Evolutionary conservation across 768 basidiomycete species (phyloP).

Genomic region (Crucibulum laeve): DNA sequence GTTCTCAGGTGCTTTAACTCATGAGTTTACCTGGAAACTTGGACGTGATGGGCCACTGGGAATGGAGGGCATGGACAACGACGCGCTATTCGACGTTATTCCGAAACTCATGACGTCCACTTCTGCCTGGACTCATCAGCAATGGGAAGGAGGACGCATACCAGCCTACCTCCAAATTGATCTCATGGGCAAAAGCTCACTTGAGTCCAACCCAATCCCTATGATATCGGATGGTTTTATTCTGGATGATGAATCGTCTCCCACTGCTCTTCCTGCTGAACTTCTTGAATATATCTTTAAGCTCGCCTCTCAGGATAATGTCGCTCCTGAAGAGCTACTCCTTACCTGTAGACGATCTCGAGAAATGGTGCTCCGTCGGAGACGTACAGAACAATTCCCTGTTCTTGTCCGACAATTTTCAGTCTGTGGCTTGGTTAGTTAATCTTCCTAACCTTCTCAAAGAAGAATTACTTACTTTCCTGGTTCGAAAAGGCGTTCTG

Average conservation of each 20-base stretch:
- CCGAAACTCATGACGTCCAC: conserved; percentile 3
- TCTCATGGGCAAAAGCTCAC: neutral
- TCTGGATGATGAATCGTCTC: neutral
- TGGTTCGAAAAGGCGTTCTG: neutral
- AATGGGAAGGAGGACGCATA: neutral
- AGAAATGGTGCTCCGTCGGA: neutral
- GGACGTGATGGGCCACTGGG: conserved; percentile 1
- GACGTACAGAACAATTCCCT: neutral
- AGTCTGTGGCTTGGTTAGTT: neutral
- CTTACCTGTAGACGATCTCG: neutral
- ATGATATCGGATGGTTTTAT: neutral
- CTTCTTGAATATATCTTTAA: neutral
- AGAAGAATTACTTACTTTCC: neutral
- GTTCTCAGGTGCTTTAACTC: neutral
- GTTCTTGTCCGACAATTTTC: neutral
- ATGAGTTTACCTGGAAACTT: conserved; percentile 1
- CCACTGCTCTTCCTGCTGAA: neutral
- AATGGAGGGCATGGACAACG: conserved; percentile 2
- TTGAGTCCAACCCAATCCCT: neutral
- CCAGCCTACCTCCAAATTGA: conserved; percentile 1
- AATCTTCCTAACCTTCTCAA: neutral
- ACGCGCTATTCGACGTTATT: neutral
- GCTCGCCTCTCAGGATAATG: neutral
- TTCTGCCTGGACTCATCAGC: neutral
- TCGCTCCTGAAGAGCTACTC: neutral